Percentiles rank a stretch among this genome's conserved stretches.
Evolutionary conservation across 768 basidiomycete genomes (phyloP).

Genomic region (Cystobasidium tubakii): DNA sequence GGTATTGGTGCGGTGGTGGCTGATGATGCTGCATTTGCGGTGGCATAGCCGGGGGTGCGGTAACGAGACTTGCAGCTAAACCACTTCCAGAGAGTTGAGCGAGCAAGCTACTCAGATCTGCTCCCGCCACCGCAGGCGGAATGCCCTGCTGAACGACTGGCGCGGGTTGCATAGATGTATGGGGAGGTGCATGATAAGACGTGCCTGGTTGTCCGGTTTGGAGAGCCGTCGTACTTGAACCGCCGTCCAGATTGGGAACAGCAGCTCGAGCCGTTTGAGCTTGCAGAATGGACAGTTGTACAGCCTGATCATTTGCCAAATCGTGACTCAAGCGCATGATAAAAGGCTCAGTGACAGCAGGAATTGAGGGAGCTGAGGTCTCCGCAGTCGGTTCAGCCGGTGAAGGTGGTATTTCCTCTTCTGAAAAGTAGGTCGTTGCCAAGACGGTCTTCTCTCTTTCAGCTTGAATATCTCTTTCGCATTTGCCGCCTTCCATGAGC

Average conservation of each 20-base stretch:
- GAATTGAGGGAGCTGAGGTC: not conserved
- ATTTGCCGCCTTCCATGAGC: constrained; percentile 17
- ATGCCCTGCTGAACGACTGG: not conserved
- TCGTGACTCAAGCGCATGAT: constrained; percentile 12
- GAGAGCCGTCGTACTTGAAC: not conserved
- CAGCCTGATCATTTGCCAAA: not conserved
- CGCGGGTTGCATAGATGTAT: not conserved
- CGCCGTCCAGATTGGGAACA: not conserved
- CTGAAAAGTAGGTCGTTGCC: constrained; percentile 14
- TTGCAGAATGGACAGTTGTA: constrained; percentile 2
- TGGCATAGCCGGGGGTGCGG: not conserved
- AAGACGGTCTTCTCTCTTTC: constrained; percentile 19
- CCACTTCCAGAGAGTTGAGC: constrained; percentile 18
- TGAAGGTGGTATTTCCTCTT: constrained; percentile 15
- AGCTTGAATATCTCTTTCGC: constrained; percentile 6
- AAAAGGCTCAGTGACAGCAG: not conserved
- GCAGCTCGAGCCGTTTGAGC: not conserved
- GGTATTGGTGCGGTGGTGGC: not conserved
- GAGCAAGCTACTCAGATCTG: not conserved
- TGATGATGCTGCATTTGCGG: not conserved
- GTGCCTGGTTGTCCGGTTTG: not conserved
- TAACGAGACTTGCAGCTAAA: not conserved
- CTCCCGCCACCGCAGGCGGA: not conserved
- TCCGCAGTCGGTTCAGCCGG: constrained; percentile 1
- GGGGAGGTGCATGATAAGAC: not conserved